These are phyloP conservation scores for Vitis cinerea DNA, from an alignment of 164 flowering plant genomes.

Conservation along the genomic window DNA sequence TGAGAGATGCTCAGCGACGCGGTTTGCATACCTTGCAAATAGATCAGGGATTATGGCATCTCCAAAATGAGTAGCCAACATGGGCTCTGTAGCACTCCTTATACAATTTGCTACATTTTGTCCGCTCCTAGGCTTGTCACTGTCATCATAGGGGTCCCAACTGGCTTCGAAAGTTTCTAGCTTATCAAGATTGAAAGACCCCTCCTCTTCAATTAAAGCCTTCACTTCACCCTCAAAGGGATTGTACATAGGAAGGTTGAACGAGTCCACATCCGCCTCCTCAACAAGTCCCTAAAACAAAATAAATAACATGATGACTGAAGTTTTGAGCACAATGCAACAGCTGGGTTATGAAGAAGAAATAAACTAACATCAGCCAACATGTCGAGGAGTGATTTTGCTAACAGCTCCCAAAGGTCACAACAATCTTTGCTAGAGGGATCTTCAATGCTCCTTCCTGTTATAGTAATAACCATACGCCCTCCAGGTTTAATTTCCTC, in stretches of 20 bases:
- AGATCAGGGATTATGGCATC: conserved; percentile 2
- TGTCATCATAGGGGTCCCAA: conserved; percentile 9
- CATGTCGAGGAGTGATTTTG: no score
- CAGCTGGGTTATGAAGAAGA: no score
- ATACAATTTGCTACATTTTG: conserved; percentile 2
- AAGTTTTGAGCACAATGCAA: no score
- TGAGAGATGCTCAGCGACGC: not conserved
- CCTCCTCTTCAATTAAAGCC: no score
- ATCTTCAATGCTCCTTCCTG: not conserved
- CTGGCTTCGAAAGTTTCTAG: conserved; percentile 1
- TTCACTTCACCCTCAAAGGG: no score
- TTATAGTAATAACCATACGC: not conserved
- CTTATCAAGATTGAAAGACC: not conserved
- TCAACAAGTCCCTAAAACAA: no score
- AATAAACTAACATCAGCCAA: no score
- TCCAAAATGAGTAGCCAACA: conserved; percentile 24
- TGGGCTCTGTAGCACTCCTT: conserved; percentile 18
- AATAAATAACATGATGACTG: no score
- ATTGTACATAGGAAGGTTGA: no score
- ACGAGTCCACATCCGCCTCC: no score
- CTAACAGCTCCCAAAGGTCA: no score
- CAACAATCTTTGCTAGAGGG: conserved; percentile 7
- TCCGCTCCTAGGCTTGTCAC: not conserved
- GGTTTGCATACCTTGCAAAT: conserved; percentile 1
- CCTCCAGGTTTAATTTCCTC: not conserved